A percentile compares a stretch with the other conserved stretches of the same genome.
Conservation (phyloP, 768 basidiomycete species). For the Lentinula lateritia region DNA sequence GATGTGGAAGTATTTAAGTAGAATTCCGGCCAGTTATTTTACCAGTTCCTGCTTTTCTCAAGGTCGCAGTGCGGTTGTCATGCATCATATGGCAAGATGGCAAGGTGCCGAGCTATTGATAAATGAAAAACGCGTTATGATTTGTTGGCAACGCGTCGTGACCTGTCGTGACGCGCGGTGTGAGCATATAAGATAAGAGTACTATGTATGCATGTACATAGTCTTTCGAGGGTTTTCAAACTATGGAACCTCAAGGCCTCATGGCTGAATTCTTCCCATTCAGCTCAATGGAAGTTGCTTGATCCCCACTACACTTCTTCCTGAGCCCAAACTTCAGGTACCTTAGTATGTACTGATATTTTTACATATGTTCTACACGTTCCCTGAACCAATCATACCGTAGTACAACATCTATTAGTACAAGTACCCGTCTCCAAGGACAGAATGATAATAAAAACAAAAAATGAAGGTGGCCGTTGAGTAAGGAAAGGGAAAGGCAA, state of each 20-base stretch:
- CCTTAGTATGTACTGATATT: too few species aligned
- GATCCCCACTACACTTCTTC: not conserved
- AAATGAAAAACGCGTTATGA: not conserved
- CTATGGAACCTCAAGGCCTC: too few species aligned
- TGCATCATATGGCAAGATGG: not conserved
- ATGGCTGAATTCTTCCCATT: too few species aligned
- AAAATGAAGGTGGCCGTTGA: not conserved
- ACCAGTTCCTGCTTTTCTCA: not conserved
- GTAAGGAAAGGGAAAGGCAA: not conserved
- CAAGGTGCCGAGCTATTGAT: not conserved
- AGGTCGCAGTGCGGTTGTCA: not conserved
- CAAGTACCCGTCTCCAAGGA: not conserved
- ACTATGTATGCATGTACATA: too few species aligned
- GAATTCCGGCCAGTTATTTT: not conserved
- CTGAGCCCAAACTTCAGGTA: not conserved
- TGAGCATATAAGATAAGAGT: not conserved
- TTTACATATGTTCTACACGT: not conserved
- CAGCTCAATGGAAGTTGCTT: too few species aligned
- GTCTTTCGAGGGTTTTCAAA: too few species aligned
- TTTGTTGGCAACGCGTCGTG: not conserved
- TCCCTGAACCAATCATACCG: not conserved
- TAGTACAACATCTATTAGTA: not conserved
- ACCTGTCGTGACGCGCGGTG: not conserved
- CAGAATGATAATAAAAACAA: not conserved
- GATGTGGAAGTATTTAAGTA: not conserved